Conservation (phyloP, 2,329 filamentous ascomycete genomes). For the Annulohypoxylon truncatum region DNA sequence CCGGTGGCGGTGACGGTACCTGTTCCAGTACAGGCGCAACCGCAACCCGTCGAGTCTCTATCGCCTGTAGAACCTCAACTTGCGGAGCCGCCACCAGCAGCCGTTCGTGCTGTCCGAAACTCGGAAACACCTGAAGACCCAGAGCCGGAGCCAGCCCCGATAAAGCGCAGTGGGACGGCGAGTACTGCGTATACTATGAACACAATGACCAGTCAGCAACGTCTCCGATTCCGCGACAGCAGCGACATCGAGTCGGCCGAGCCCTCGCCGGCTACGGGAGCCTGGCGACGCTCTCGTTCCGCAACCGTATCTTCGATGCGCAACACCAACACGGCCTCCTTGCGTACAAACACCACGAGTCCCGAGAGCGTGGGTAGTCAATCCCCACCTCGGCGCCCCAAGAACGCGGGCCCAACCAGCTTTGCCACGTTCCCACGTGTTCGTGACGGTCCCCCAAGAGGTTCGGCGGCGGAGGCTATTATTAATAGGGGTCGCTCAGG, state of each 20-base stretch:
- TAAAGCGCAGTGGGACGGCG: conserved; percentile 9
- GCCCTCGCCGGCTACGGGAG: conserved; percentile 28
- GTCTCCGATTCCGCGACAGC: conserved; percentile 48
- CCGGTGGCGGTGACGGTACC: conserved; percentile 1
- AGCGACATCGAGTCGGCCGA: conserved; percentile 46
- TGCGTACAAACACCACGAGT: conserved; percentile 38
- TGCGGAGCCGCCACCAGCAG: conserved; percentile 24
- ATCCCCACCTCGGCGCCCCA: conserved; percentile 32
- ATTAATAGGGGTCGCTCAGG: conserved; percentile 24
- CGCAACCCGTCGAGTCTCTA: conserved; percentile 1
- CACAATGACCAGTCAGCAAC: conserved; percentile 40
- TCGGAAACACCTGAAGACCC: conserved; percentile 19
- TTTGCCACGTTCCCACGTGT: conserved; percentile 48
- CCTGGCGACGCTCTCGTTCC: conserved; percentile 9
- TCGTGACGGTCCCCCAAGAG: conserved; percentile 35
- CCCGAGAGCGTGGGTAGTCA: conserved; percentile 3
- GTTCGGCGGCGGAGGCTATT: conserved; percentile 34
- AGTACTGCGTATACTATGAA: conserved; percentile 3
- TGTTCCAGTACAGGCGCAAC: neutral
- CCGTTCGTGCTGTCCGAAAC: conserved; percentile 24
- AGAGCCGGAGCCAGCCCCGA: conserved; percentile 15
- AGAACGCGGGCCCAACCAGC: conserved; percentile 41
- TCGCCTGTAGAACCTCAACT: conserved; percentile 15
- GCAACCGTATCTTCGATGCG: conserved; percentile 26
- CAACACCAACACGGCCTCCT: conserved; percentile 41